A percentile compares a stretch with the other conserved stretches of the same genome.
phyloP scores from a whole-genome alignment of 106 monocot species.

The Dendrobium catenatum region DNA sequence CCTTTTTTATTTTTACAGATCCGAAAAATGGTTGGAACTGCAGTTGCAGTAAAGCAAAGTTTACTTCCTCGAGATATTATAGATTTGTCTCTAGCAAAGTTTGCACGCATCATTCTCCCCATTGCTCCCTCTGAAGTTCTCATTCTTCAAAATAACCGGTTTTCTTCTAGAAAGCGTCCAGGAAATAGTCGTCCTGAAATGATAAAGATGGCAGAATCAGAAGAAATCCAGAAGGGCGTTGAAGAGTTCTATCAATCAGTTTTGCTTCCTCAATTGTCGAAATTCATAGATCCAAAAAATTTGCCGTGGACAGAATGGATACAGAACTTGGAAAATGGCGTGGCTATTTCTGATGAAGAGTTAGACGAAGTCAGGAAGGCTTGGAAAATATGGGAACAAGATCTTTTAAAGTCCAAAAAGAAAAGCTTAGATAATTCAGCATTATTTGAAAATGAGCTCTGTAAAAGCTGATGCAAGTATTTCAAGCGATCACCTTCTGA shows the following conservation, averaged over 20 bases:
- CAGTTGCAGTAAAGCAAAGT: constrained; percentile 73
- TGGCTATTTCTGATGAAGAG: constrained; percentile 52
- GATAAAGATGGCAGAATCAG: constrained; percentile 48
- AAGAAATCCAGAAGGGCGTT: constrained; percentile 46
- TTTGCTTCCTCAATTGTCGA: constrained; percentile 55
- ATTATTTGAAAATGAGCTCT: background rate
- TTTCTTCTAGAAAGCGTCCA: constrained; percentile 29
- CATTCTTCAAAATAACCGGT: constrained; percentile 51
- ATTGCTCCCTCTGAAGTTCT: constrained; percentile 83
- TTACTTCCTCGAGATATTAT: constrained; percentile 70
- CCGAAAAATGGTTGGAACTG: constrained; percentile 94
- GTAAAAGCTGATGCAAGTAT: background rate
- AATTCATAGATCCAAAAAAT: constrained; percentile 67
- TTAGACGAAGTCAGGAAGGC: constrained; percentile 63
- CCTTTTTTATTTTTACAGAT: constrained; percentile 34
- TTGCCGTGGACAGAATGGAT: constrained; percentile 79
- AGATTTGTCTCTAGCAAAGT: constrained; percentile 69
- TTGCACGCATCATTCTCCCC: constrained; percentile 74
- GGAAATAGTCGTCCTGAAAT: constrained; percentile 56
- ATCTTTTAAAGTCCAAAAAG: constrained; percentile 7
- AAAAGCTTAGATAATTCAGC: background rate
- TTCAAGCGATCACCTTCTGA: background rate
- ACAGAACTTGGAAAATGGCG: constrained; percentile 51
- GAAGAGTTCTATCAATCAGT: constrained; percentile 47
- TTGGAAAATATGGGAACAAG: constrained; percentile 54